Base-by-base conservation (phyloP, 169 alveolate genomes). In the Babesia bovis region DNA sequence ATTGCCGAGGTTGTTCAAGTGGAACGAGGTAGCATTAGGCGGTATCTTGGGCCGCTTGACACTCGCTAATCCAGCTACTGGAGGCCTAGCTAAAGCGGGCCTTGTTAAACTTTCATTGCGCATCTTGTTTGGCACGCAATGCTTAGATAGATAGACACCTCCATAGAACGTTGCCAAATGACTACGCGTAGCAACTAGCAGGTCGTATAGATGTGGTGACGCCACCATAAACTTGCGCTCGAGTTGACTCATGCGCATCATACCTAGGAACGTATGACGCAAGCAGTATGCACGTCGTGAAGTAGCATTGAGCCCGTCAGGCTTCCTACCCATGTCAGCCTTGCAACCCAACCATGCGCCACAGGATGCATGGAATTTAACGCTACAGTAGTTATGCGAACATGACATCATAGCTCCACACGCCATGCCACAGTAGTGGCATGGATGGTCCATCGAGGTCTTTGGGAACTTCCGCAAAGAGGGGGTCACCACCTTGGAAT, bases 181-280 rank as follows among this genome's bases (percentile, higher is more conserved):
- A 28, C 41, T 17, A 30, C 52, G 59, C 4, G 60, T 51, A n/a
- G 76, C 32, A 17, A 65, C 56, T 36, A 78, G 61, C 28, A 70
- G 44, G 47, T 78, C 83, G 56, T 78, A 78, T 44, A 78, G 75
- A 67, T 69, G 52, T 19, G 74, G 40, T 15, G 87, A 82, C 9
- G 87, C 87, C 3, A 78, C 42, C 82, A 68, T 44, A 30, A 68
- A 78, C 61, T 78, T 78, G 44, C 87, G 82, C 61, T 78, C 87
- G 38, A 49, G 56, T 32, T 45, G 61, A 12, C 74, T 65, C 47
- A 53, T 52, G 12, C 87, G 44, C 25, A 51, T 33, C 23, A 78
- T 68, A 40, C 41, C 56, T 28, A 70, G 45, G 35, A 78, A 41
- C 12, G 87, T 78, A 68, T 78, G 87, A 35, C 87, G 45, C 68